Evolutionary conservation across 2,329 filamentous ascomycete genomes (phyloP).

Genomic region (Colletotrichum sp.): DNA sequence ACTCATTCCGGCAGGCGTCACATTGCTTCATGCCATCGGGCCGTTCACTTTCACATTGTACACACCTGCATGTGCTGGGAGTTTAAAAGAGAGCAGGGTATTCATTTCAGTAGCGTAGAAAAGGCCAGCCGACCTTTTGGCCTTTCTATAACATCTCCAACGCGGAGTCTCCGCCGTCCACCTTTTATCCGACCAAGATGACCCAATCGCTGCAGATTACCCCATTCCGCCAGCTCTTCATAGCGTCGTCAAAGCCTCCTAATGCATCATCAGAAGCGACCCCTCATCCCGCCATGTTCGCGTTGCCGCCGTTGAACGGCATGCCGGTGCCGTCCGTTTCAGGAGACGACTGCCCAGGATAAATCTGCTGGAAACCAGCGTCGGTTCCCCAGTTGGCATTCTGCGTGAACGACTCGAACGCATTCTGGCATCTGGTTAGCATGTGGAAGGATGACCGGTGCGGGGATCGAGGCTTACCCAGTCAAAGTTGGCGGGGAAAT

Average conservation of each 20-base stretch:
- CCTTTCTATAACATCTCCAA: not conserved
- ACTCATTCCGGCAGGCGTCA: not conserved
- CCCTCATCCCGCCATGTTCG: constrained; percentile 9
- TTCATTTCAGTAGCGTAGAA: not conserved
- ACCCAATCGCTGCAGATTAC: not conserved
- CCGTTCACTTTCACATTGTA: not conserved
- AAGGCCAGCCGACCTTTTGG: not conserved
- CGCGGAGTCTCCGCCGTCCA: not conserved
- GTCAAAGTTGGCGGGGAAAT: constrained; percentile 59
- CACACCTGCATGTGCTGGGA: not conserved
- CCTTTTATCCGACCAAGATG: not conserved
- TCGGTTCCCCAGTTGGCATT: constrained; percentile 58
- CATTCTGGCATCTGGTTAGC: constrained; percentile 46
- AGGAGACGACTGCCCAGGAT: constrained; percentile 21
- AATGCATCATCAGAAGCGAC: not conserved
- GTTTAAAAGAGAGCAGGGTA: constrained; percentile 14
- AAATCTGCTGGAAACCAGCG: constrained; percentile 54
- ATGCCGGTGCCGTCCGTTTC: constrained; percentile 8
- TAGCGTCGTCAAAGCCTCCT: not conserved
- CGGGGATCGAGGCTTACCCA: constrained; percentile 51
- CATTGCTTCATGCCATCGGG: not conserved
- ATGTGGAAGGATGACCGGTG: not conserved
- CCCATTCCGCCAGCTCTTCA: not conserved
- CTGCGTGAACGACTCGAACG: constrained; percentile 63
- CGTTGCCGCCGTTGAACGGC: not conserved